Percentiles rank a stretch among this genome's conserved stretches.
Conservation (phyloP, 2,329 filamentous ascomycete species). For the Fusarium sp. region DNA sequence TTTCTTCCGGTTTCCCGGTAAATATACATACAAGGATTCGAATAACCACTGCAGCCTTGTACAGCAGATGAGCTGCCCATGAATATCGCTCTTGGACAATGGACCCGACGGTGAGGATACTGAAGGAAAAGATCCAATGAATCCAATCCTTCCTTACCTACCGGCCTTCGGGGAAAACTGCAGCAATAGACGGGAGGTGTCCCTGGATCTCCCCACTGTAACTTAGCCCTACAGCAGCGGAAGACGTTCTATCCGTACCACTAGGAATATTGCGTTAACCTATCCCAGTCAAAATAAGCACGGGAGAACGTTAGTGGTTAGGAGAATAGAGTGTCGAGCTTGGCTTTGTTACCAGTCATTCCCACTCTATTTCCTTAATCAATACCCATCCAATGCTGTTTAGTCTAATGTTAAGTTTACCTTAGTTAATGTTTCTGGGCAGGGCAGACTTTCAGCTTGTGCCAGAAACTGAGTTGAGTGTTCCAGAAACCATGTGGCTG, state of each 20-base stretch:
- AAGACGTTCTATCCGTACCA: background rate
- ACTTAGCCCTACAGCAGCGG: constrained; percentile 12
- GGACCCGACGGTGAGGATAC: constrained; percentile 1
- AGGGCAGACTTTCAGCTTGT: constrained; percentile 14
- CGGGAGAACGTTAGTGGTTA: background rate
- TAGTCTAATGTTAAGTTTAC: background rate
- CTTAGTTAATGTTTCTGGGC: background rate
- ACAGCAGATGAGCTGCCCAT: background rate
- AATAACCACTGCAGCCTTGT: background rate
- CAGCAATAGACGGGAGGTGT: background rate
- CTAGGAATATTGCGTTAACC: background rate
- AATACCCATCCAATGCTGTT: background rate
- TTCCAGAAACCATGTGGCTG: constrained; percentile 34
- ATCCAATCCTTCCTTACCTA: background rate
- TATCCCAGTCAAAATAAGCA: constrained; percentile 7
- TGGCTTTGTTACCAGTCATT: background rate
- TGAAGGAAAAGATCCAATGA: background rate
- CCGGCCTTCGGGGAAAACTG: background rate
- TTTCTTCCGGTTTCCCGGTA: constrained; percentile 10
- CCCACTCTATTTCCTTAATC: background rate
- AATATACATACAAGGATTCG: background rate
- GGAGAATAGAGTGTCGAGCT: background rate
- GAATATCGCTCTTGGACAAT: background rate
- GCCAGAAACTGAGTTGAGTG: constrained; percentile 3
- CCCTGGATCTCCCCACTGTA: constrained; percentile 6